Evolutionary conservation across 306 rosid genomes (phyloP), one percentile per base, ranked within the genome.

Genomic region (Quercus dentata): DNA sequence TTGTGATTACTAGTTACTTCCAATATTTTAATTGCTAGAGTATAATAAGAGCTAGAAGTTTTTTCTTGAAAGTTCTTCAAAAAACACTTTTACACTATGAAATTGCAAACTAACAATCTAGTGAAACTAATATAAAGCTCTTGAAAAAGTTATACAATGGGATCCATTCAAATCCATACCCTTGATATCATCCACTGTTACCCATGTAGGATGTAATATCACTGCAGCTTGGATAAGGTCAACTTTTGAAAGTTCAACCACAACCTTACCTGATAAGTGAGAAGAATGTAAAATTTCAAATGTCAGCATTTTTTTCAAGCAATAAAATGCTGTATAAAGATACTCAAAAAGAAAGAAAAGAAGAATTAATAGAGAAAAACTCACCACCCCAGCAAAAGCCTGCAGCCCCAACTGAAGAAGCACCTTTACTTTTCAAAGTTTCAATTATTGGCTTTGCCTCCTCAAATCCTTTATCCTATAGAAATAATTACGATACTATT

Each of bases 381-480:
- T 81, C 75, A 89, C 94, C 96, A 10, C 97, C 97, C 94, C 96
- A 92, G 74, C 96, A 92, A 77, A 90, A 86, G 78, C 92, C 94
- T 13, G 69, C 96, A 63, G 91, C 92, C 25, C 96, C 94, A 0
- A 92, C 56, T 14, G 92, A 83, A 52, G 92, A 80, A 83, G 92
- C 68, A 64, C 94, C 93, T 82, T 82, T 86, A 58, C 78, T 68
- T 84, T 82, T 90, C 56, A 92, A 77, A 27, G 87, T 89, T 80
- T 88, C 89, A 71, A 92, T 63, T 19, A 90, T 68, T 52, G 80
- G 79, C 74, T 86, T 90, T 57, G 90, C 79, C 49, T 17, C 89
- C 74, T 88, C 96, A 76, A 77, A 81, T 74, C 70, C 92, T 83
- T 87, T 91, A 5, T 80, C 93, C 97, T 92, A 46, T 74, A 18